phyloP scores from a whole-genome alignment of 768 basidiomycete species.

The Leccinum arenicola region DNA sequence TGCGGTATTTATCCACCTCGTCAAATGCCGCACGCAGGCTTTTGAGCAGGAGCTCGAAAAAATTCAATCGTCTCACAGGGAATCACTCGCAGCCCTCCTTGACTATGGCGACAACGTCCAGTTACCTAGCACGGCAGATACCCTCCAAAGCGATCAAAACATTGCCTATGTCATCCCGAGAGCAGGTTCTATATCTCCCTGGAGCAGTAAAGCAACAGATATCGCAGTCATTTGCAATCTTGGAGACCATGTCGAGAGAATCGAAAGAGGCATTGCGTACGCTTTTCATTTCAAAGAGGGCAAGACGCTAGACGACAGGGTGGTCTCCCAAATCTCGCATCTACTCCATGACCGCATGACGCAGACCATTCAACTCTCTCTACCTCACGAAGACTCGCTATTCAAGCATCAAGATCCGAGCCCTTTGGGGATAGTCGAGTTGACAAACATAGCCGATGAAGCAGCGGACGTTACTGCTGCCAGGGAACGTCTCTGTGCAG shows the following conservation, averaged over 20 bases:
- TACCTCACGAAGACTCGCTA: constrained; percentile 56
- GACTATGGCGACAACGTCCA: constrained; percentile 80
- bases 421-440: constrained; percentile 69
- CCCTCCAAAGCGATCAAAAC: constrained; percentile 35
- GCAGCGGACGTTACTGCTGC: constrained; percentile 39
- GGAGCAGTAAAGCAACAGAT: constrained; percentile 99
- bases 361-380: constrained; percentile 59
- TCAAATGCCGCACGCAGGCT: constrained; percentile 53
- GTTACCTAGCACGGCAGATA: constrained; percentile 40
- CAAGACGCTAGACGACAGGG: constrained; percentile 39
- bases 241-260: constrained; percentile 61
- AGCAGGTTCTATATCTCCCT: constrained; percentile 91
- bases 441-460: constrained; percentile 35
- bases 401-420: constrained; percentile 63
- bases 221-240: constrained; percentile 88
- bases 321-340: constrained; percentile 57
- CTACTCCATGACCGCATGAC: constrained; percentile 97
- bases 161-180: constrained; percentile 77
- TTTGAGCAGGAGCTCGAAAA: constrained; percentile 48
- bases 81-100: constrained; percentile 67
- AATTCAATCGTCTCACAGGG: constrained; percentile 41
- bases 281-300: constrained; percentile 50
- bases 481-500: constrained; percentile 60
- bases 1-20: constrained; percentile 82
- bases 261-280: constrained; percentile 83